Conservation (phyloP, 306 rosid genomes). For the Fragaria ananassa region DNA sequence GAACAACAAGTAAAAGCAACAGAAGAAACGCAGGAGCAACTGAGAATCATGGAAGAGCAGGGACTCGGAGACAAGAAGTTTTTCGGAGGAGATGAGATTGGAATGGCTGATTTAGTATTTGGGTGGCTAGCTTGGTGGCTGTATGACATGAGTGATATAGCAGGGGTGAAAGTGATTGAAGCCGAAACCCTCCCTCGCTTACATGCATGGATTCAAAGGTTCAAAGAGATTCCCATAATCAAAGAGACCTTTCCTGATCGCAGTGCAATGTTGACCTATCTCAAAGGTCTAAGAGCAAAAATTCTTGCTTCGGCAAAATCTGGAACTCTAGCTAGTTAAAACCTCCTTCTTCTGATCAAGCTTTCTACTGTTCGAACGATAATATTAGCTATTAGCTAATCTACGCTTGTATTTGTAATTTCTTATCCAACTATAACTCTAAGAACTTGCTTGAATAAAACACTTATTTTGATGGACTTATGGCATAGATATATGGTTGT, state of each 20-base stretch:
- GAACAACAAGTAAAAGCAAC: slow-evolving; percentile 15
- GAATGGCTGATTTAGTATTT: slow-evolving; percentile 9
- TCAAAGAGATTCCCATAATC: background rate
- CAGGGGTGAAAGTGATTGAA: background rate
- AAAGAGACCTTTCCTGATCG: slow-evolving; percentile 14
- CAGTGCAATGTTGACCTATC: background rate
- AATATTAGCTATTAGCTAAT: background rate
- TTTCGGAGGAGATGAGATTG: background rate
- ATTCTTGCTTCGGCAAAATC: background rate
- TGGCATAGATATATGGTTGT: background rate
- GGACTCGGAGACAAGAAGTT: background rate
- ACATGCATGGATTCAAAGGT: slow-evolving; percentile 22
- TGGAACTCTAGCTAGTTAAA: background rate
- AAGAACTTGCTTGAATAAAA: too few relatives aligned
- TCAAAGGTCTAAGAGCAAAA: background rate
- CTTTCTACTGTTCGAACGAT: background rate
- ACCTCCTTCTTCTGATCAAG: background rate
- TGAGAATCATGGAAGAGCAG: background rate
- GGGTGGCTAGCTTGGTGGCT: slow-evolving; percentile 16
- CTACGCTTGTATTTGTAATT: background rate
- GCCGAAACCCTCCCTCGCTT: slow-evolving; percentile 1
- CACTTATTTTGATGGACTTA: background rate
- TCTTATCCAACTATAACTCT: too few relatives aligned
- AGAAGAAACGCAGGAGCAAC: background rate
- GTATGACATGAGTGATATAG: background rate